These are phyloP conservation scores for Golubevia sp. DNA, from an alignment of 1,284 basidiomycete species.

Conservation along the genomic window DNA sequence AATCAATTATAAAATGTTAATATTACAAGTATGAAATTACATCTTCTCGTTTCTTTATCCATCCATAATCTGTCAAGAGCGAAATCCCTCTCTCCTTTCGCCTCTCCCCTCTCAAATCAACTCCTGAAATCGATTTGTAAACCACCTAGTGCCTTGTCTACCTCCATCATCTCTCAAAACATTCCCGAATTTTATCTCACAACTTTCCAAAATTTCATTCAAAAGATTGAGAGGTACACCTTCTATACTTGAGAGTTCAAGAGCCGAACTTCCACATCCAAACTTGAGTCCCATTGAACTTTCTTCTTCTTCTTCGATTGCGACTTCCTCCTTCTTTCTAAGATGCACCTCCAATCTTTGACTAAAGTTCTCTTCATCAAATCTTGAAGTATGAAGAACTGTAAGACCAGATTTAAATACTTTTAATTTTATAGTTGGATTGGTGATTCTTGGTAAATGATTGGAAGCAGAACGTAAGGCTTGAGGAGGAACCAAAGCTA, in stretches of 20 bases:
- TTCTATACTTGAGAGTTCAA: constrained; percentile 41
- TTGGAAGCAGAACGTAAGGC: constrained; percentile 77
- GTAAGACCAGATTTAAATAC: constrained; percentile 74
- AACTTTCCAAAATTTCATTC: constrained; percentile 40
- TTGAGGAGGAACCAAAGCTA: constrained; percentile 84
- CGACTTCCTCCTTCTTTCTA: not conserved
- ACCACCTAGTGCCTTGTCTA: not conserved
- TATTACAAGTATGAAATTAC: too few relatives aligned
- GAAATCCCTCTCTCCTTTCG: not conserved
- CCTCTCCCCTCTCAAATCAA: not conserved
- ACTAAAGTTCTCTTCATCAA: constrained; percentile 28
- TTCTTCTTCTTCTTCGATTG: too few relatives aligned
- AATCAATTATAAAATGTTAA: too few relatives aligned
- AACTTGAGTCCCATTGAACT: too few relatives aligned
- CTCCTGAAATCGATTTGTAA: not conserved
- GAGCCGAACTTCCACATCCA: constrained; percentile 23
- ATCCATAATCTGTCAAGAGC: too few relatives aligned
- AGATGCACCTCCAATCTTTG: not conserved
- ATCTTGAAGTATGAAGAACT: constrained; percentile 80
- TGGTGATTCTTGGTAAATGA: constrained; percentile 72
- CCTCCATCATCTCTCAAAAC: constrained; percentile 51
- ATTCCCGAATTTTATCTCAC: constrained; percentile 26
- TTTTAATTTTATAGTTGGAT: constrained; percentile 72
- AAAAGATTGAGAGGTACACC: constrained; percentile 33
- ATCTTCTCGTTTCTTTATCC: too few relatives aligned